Evolutionary conservation across 148 eudicot genomes (phyloP).

Genomic region (Cornus kousa): DNA sequence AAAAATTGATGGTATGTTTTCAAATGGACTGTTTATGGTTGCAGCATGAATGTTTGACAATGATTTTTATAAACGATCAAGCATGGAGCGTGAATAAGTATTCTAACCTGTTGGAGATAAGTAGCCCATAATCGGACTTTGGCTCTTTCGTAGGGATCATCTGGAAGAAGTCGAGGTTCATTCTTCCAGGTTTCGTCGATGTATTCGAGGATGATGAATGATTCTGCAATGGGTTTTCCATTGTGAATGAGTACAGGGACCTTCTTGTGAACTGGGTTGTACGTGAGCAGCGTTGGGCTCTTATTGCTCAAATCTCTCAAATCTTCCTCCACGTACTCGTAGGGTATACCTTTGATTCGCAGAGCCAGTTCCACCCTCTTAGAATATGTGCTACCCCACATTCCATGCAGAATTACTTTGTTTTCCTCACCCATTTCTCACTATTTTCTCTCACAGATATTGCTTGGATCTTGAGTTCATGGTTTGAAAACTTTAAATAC

Average conservation of each 20-base stretch:
- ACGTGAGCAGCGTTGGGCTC: constrained; percentile 22
- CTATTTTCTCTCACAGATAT: constrained; percentile 8
- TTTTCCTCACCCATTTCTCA: constrained; percentile 20
- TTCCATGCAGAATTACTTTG: constrained; percentile 31
- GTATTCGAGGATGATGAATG: constrained; percentile 16
- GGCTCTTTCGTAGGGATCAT: constrained; percentile 22
- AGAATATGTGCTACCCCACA: constrained; percentile 38
- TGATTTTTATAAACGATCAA: background rate
- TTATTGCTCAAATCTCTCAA: constrained; percentile 38
- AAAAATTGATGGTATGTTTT: no score
- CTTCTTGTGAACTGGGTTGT: constrained; percentile 22
- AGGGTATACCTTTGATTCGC: constrained; percentile 41
- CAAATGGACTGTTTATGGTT: no score
- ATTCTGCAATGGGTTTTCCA: constrained; percentile 8
- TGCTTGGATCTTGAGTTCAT: background rate
- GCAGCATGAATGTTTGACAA: background rate
- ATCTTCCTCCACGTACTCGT: constrained; percentile 36
- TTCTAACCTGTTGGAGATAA: constrained; percentile 25
- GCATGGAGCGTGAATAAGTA: background rate
- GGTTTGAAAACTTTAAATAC: background rate
- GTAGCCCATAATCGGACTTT: constrained; percentile 30
- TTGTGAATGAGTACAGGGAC: constrained; percentile 6
- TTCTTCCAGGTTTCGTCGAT: constrained; percentile 18
- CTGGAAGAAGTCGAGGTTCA: constrained; percentile 20
- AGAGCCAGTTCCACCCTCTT: constrained; percentile 43